These are phyloP conservation scores for Cytospora mali DNA, from an alignment of 2,329 filamentous ascomycete genomes.

Conservation along the genomic window DNA sequence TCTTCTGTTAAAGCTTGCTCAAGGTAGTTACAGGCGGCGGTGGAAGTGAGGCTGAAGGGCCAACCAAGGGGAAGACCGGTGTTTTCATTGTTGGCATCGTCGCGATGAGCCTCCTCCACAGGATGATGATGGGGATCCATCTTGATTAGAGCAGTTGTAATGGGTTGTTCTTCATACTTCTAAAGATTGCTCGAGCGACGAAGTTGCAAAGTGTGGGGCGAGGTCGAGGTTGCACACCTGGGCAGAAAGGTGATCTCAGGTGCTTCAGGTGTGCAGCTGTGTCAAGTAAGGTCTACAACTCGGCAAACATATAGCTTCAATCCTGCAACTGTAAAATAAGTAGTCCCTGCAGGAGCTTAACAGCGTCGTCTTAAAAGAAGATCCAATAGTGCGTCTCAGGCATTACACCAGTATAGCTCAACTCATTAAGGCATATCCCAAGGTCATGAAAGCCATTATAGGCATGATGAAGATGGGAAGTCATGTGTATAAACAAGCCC, in stretches of 20 bases:
- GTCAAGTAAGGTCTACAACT: not conserved
- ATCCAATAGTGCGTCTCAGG: not conserved
- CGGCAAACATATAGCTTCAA: not conserved
- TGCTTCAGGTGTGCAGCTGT: too few relatives aligned
- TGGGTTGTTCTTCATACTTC: constrained; percentile 15
- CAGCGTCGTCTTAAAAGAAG: not conserved
- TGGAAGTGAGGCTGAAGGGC: not conserved
- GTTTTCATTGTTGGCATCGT: not conserved
- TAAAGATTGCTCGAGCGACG: constrained; percentile 4
- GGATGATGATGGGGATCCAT: not conserved
- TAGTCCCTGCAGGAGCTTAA: not conserved
- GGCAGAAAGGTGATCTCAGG: not conserved
- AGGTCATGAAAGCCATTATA: too few relatives aligned
- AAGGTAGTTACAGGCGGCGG: not conserved
- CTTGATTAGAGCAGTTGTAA: not conserved
- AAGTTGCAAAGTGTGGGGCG: too few relatives aligned
- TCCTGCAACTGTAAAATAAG: not conserved
- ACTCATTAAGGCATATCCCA: not conserved
- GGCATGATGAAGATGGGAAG: too few relatives aligned
- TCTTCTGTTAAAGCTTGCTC: constrained; percentile 6
- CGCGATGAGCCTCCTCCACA: not conserved
- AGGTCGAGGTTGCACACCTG: not conserved
- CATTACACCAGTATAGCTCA: not conserved
- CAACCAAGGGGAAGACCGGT: not conserved
- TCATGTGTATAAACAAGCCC: too few relatives aligned